Percentiles rank a stretch among this genome's conserved stretches.
Conservation (phyloP, 2,329 filamentous ascomycete species). For the Aspergillus fijiensis region DNA sequence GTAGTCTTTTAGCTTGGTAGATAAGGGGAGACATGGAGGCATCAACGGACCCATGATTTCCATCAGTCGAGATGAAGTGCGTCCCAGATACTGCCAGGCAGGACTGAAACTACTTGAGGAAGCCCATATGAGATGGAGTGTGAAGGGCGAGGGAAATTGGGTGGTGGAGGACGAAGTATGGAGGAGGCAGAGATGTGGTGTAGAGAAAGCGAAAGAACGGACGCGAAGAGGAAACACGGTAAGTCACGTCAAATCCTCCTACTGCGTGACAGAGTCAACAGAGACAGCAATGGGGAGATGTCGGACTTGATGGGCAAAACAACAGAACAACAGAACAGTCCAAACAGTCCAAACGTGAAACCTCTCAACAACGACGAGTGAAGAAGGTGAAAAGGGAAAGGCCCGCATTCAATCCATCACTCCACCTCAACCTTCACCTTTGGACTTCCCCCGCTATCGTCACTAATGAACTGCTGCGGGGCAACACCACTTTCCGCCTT, state of each 20-base stretch:
- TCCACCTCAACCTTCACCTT: slow-evolving; percentile 25
- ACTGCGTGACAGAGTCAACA: neutral
- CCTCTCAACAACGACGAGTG: no score
- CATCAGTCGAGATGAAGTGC: neutral
- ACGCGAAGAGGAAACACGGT: neutral
- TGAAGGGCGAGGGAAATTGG: neutral
- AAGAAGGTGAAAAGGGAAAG: neutral
- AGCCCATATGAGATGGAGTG: neutral
- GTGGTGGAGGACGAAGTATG: neutral
- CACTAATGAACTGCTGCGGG: no score
- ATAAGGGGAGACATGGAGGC: neutral
- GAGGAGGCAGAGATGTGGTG: neutral
- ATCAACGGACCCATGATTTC: neutral
- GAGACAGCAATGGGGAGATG: neutral
- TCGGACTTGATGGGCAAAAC: neutral
- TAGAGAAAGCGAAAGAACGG: neutral
- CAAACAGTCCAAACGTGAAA: neutral
- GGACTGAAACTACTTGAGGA: neutral
- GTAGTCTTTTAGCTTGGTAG: neutral
- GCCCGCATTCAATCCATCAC: slow-evolving; percentile 4
- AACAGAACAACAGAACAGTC: neutral
- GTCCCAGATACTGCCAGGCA: neutral
- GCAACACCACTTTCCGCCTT: neutral
- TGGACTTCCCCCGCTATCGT: no score
- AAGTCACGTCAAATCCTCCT: neutral